Percentiles rank a stretch among this genome's conserved stretches.
Conservation (phyloP, 345 rosid species). For the Corymbia maculata region DNA sequence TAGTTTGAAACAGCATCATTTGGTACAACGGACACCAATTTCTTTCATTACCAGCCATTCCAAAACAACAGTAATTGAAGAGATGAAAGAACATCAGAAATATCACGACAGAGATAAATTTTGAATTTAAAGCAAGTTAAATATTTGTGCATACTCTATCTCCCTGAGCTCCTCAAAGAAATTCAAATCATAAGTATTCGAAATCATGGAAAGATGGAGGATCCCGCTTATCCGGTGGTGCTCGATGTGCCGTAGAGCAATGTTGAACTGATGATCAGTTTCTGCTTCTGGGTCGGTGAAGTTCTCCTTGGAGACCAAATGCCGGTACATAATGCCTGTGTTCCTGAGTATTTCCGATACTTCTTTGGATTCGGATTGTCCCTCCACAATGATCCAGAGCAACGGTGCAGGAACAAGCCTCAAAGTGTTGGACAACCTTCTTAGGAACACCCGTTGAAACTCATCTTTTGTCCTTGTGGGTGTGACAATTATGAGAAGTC, state of each 20-base stretch:
- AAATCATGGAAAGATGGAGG: conserved; percentile 70
- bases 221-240: conserved; percentile 70
- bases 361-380: conserved; percentile 13
- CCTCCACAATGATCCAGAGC: conserved; percentile 76
- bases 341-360: conserved; percentile 45
- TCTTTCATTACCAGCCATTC: not conserved
- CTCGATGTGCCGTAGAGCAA: conserved; percentile 72
- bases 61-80: not conserved
- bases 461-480: conserved; percentile 30
- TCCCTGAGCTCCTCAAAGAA: conserved; percentile 73
- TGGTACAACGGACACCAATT: not conserved
- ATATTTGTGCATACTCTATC: conserved; percentile 47
- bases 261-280: conserved; percentile 57
- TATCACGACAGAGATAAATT: not conserved
- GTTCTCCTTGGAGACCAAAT: conserved; percentile 57
- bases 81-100: not conserved
- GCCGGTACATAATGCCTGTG: conserved; percentile 79
- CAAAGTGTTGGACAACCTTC: conserved; percentile 58
- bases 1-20: not conserved
- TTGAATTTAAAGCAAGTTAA: not conserved
- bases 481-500: conserved; percentile 56
- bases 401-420: conserved; percentile 61
- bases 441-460: conserved; percentile 29
- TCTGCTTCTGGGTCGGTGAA: conserved; percentile 42
- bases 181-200: conserved; percentile 73